A percentile compares a stretch with the other conserved stretches of the same genome.
These are phyloP conservation scores for Candida coleopterorum DNA, from an alignment of 805 yeast genomes.

Conservation along the genomic window DNA sequence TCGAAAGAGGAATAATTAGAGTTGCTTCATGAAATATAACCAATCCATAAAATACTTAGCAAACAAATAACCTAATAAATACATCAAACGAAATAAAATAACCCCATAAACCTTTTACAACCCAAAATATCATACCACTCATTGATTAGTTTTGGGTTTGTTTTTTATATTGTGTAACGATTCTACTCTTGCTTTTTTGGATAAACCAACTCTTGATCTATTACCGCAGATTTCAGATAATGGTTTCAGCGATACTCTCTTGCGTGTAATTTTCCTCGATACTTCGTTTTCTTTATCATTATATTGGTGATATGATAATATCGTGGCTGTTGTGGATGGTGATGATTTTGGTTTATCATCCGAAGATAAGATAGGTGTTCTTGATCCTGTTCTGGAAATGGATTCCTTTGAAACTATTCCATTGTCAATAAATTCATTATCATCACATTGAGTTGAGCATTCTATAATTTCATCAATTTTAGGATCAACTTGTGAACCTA, in stretches of 20 bases:
- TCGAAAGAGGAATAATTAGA: too few species aligned
- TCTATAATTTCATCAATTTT: slow-evolving; percentile 5
- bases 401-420: not conserved
- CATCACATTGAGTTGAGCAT: slow-evolving; percentile 5
- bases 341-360: not conserved
- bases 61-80: not conserved
- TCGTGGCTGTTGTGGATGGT: not conserved
- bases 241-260: slow-evolving; percentile 5
- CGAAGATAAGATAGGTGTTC: too few species aligned
- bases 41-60: not conserved
- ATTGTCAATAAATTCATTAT: not conserved
- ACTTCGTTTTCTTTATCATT: not conserved
- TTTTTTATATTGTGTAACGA: slow-evolving; percentile 18
- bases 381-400: not conserved
- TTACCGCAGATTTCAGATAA: slow-evolving; percentile 4
- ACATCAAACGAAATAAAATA: not conserved
- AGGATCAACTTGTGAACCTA: not conserved
- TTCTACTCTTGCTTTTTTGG: slow-evolving; percentile 19
- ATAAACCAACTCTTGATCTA: slow-evolving; percentile 21
- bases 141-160: not conserved
- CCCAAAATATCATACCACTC: not conserved
- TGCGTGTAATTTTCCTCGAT: slow-evolving; percentile 2
- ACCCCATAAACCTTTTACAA: not conserved
- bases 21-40: not conserved
- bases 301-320: not conserved